Evolutionary conservation across 805 yeast genomes (phyloP), one percentile per base, ranked within the genome.

Genomic region (Danielozyma ontarioensis): DNA sequence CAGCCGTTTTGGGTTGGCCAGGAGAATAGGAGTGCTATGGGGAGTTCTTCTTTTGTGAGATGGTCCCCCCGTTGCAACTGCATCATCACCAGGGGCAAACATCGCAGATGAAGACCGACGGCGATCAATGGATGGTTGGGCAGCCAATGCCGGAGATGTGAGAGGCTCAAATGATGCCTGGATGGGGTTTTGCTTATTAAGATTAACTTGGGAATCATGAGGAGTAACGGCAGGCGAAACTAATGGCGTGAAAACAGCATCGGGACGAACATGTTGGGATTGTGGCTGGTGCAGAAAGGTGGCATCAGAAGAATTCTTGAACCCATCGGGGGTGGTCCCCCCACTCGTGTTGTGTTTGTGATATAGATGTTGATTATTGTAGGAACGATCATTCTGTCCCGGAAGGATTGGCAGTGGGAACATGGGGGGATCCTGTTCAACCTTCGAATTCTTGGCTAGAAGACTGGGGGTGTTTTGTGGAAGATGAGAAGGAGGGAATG

Each of bases 201-300:
- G 14, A 31, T 50, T 53, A 5, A 51, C 51, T 27, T 50, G 57
- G 23, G 48, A 42, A 14, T 72, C 86, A 46, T 70, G 46, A 1
- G 87, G 87, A 3, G 87, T 76, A 12, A 78, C 82, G 7, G 83
- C 80, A 0, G 94, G 94, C 2, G 89, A 80, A 2, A 80, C 74
- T 39, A 83, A 64, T 1, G 94, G 93, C 1, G 93, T 83, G 56
- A 80, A 83, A 4, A 74, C 74, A 31, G 74, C 75, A 39, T 76
- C 80, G 1, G 81, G 78, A 28, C 77, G 57, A 2, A 75, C 66
- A 34, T 61, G 64, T 21, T 48, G 58, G 27, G 31, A 48, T 10
- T 44, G 53, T 5, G 50, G 42, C 31, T 40, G 45, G 13, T 41
- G 44, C 22, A 25, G 28, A 16, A 23, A 26, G 19, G 25, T 19